phyloP scores from a whole-genome alignment of 192 early-diverging fungal species.

The Backusella circina region DNA sequence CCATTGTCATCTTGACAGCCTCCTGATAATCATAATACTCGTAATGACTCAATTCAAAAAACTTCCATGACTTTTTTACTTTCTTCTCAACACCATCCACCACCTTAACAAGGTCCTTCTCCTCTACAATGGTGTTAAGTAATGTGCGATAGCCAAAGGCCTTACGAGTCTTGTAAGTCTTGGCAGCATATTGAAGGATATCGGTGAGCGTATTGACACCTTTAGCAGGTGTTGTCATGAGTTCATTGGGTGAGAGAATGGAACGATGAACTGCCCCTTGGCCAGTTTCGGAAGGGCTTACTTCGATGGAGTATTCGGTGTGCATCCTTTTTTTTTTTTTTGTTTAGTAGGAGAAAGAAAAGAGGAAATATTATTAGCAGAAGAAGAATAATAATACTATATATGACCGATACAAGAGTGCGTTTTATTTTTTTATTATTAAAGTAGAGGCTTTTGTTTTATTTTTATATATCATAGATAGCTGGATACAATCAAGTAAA shows the following conservation, averaged over 20 bases:
- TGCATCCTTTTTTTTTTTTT: conserved; percentile 15
- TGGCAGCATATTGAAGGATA: conserved; percentile 56
- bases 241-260: conserved; percentile 41
- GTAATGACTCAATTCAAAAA: conserved; percentile 74
- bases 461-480: no score
- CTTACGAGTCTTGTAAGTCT: conserved; percentile 47
- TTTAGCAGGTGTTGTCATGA: conserved; percentile 40
- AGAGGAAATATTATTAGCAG: no score
- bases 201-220: conserved; percentile 70
- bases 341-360: not conserved
- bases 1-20: conserved; percentile 41
- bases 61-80: conserved; percentile 79
- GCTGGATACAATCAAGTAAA: no score
- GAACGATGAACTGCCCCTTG: conserved; percentile 47
- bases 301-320: conserved; percentile 16
- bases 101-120: conserved; percentile 65
- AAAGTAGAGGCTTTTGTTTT: no score
- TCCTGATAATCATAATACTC: conserved; percentile 76
- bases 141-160: conserved; percentile 69
- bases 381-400: no score
- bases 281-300: conserved; percentile 3
- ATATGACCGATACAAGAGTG: no score
- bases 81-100: conserved; percentile 52
- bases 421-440: no score
- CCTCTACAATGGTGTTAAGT: conserved; percentile 61